Conservation (phyloP, 257 asterid species). For the Capsicum rhomboideum region DNA sequence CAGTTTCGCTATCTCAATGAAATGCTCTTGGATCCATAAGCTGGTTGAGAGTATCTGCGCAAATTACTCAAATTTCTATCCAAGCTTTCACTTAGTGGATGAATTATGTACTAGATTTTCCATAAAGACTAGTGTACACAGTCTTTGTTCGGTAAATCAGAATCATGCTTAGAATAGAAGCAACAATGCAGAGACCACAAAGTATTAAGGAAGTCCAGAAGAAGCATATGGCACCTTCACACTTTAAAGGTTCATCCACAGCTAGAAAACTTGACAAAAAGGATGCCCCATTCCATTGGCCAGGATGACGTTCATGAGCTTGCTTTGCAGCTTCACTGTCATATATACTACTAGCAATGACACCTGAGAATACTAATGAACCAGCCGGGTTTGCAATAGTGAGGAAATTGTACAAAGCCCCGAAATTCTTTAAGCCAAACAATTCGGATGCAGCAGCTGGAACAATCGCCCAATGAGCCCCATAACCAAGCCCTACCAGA, state of each 20-base stretch:
- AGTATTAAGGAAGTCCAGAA: conserved; percentile 66
- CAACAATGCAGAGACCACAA: conserved; percentile 74
- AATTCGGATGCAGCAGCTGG: conserved; percentile 91
- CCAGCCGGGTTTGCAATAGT: conserved; percentile 48
- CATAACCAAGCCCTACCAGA: conserved; percentile 89
- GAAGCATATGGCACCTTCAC: conserved; percentile 73
- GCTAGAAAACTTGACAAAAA: conserved; percentile 31
- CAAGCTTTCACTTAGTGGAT: background rate
- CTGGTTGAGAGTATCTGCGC: background rate
- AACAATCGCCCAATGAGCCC: conserved; percentile 96
- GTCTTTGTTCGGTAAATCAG: conserved; percentile 69
- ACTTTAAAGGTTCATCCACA: conserved; percentile 47
- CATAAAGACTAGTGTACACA: conserved; percentile 58
- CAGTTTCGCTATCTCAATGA: background rate
- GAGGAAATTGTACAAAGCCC: conserved; percentile 45
- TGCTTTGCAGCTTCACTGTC: conserved; percentile 47
- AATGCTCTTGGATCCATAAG: background rate
- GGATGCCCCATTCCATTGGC: conserved; percentile 18
- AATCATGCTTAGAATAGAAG: conserved; percentile 57
- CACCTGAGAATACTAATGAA: conserved; percentile 39
- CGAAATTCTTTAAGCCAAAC: conserved; percentile 84
- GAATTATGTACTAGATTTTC: conserved; percentile 28
- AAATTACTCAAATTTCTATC: background rate
- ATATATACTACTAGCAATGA: conserved; percentile 40
- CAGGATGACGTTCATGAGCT: conserved; percentile 32